Evolutionary conservation across 495 filamentous ascomycete genomes (phyloP).

Genomic region (Tuber microsphaerosporum): DNA sequence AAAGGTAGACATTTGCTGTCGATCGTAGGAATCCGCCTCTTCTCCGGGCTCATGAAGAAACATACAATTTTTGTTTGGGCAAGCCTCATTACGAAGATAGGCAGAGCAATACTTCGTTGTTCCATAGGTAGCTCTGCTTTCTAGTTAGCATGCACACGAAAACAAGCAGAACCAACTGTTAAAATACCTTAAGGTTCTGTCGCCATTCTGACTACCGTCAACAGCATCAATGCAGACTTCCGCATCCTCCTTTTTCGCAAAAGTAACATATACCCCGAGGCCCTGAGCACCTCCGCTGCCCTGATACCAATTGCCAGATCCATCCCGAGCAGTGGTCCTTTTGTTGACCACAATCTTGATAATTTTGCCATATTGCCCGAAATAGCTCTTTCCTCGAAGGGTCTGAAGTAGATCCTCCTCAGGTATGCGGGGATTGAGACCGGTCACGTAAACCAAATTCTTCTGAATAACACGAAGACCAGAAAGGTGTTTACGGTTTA

Average conservation of each 20-base stretch:
- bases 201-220: conserved; percentile 84
- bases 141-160: conserved; percentile 34
- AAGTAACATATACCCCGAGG: conserved; percentile 95
- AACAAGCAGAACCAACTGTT: conserved; percentile 5
- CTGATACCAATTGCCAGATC: conserved; percentile 16
- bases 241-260: conserved; percentile 79
- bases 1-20: conserved; percentile 92
- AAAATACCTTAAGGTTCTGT: conserved; percentile 62
- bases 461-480: conserved; percentile 95
- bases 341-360: conserved; percentile 98
- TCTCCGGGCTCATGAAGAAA: conserved; percentile 96
- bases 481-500: conserved; percentile 87
- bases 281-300: conserved; percentile 50
- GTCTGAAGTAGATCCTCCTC: conserved; percentile 87
- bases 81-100: conserved; percentile 85
- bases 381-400: conserved; percentile 80
- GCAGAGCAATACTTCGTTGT: conserved; percentile 99
- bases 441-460: conserved; percentile 97
- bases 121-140: conserved; percentile 74
- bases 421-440: conserved; percentile 77
- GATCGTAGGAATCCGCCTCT: conserved; percentile 91
- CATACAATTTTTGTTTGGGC: conserved; percentile 90
- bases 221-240: conserved; percentile 81
- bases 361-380: conserved; percentile 97
- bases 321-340: conserved; percentile 46